Conservation (phyloP, 2,329 filamentous ascomycete species). For the Nemania serpens region DNA sequence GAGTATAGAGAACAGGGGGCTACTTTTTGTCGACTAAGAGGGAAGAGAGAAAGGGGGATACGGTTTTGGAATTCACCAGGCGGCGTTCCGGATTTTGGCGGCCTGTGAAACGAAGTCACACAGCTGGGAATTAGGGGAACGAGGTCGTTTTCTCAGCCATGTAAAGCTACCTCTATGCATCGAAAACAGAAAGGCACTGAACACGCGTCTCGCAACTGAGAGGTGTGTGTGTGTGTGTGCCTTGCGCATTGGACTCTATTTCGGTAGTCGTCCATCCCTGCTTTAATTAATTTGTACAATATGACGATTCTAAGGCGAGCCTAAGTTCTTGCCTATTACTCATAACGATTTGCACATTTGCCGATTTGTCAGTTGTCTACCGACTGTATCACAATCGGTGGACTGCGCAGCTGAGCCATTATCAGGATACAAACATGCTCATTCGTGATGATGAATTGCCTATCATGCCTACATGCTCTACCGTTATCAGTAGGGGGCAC, state of each 20-base stretch:
- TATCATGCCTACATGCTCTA: slow-evolving; percentile 29
- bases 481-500: slow-evolving; percentile 16
- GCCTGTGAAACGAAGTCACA: slow-evolving; percentile 19
- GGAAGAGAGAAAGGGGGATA: slow-evolving; percentile 13
- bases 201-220: background rate
- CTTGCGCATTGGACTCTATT: background rate
- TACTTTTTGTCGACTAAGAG: slow-evolving; percentile 1
- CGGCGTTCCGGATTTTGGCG: slow-evolving; percentile 25
- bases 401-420: background rate
- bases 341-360: too few relatives aligned
- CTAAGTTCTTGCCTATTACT: too few relatives aligned
- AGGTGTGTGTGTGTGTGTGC: background rate
- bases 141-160: slow-evolving; percentile 4
- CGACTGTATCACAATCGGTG: background rate
- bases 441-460: slow-evolving; percentile 28
- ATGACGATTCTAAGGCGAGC: too few relatives aligned
- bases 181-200: background rate
- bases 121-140: slow-evolving; percentile 10
- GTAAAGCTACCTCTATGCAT: slow-evolving; percentile 14
- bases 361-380: background rate
- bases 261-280: background rate
- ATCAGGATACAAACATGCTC: background rate
- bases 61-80: slow-evolving; percentile 19
- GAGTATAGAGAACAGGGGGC: slow-evolving; percentile 23
- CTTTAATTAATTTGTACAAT: background rate